These are phyloP conservation scores for Botrytis deweyae DNA, from an alignment of 2,329 filamentous ascomycete species.

Conservation along the genomic window DNA sequence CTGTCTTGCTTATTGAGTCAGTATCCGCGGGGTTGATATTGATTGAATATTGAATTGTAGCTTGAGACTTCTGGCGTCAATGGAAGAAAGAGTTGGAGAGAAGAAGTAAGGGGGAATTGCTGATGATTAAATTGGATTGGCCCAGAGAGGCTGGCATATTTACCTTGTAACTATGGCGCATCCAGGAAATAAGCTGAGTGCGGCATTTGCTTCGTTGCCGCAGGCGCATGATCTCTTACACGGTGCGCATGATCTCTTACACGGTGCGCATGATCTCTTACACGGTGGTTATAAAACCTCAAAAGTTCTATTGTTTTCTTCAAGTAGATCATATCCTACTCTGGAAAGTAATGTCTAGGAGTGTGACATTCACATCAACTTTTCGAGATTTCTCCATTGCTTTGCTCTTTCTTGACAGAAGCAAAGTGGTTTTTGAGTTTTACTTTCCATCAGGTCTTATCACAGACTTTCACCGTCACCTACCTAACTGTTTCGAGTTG, in stretches of 20 bases:
- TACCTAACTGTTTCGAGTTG: too few species aligned
- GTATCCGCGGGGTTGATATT: neutral
- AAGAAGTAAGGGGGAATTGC: too few species aligned
- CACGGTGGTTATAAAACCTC: neutral
- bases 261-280: neutral
- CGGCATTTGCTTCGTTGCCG: neutral
- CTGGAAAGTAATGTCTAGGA: neutral
- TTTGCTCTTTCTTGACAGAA: neutral
- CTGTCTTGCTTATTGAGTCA: neutral
- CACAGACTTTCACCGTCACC: accelerated
- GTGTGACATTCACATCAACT: neutral
- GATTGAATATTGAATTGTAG: neutral
- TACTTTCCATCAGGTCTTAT: neutral
- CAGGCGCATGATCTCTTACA: neutral
- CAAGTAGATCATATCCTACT: neutral
- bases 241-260: too few species aligned
- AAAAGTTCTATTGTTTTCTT: neutral
- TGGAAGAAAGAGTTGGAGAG: too few species aligned
- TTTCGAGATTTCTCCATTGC: too few species aligned
- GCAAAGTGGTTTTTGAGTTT: too few species aligned
- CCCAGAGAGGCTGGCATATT: too few species aligned
- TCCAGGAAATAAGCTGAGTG: too few species aligned
- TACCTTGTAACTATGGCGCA: too few species aligned
- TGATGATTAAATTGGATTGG: too few species aligned
- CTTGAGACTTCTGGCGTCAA: too few species aligned